Base-by-base conservation (phyloP, 257 asterid species). In the Capsicum pubescens region DNA sequence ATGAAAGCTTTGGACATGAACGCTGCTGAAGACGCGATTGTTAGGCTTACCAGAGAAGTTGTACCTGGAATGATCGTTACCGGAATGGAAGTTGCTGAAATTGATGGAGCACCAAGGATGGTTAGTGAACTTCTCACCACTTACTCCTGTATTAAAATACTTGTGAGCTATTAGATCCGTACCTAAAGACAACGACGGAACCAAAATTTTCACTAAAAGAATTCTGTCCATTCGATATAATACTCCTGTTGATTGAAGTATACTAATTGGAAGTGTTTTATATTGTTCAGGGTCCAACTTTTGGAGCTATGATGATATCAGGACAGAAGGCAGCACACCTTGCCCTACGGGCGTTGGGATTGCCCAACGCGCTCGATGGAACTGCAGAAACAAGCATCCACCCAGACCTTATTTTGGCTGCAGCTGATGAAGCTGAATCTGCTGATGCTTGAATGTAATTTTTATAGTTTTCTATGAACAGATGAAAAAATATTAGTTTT, bases 1-100 rank as follows among this genome's bases (percentile, higher is more conserved):
- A 95, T 95, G 98, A 95, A 93, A 87, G 98, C 98, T 36, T 91
- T 95, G 26, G 99, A 95, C 87, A 95, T 95, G 99, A 95, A 95
- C 85, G 39, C 96, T 3, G 99, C 98, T 3, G 99, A 95, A 89
- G 99, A 95, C 72, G 99, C 97, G 17, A 95, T 95, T 21, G 99
- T 95, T 26, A 90, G 89, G 87, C 94, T 92, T 8, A 95, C 99
- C 0, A 88, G 99, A 83, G 99, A 95, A 87, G 84, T 95, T 16
- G 99, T 95, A 1, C 99, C 99, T 0, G 99, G 99, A 7, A 95
- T 95, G 99, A 95, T 95, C 26, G 98, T 95, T 2, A 94, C 99
- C 3, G 99, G 99, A 36, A 95, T 95, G 99, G 99, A 95, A 85
- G 99, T 95, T 54, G 99, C 99, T 1, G 99, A 95, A 58, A 95